phyloP scores from a whole-genome alignment of 192 early-diverging fungal species.

The Phycomyces blakesleeanus region DNA sequence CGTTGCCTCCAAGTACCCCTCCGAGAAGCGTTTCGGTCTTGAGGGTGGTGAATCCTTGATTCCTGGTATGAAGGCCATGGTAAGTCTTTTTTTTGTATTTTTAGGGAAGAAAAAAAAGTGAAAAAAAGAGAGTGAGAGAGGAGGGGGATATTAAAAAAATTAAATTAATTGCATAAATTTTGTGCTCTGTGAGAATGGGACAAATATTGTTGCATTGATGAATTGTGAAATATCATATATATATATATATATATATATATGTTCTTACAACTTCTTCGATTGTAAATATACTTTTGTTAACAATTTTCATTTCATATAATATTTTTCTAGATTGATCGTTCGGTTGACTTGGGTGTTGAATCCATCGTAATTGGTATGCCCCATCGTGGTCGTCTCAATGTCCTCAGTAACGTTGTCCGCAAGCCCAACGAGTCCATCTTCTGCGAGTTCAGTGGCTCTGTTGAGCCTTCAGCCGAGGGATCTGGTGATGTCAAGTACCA shows the following conservation, averaged over 20 bases:
- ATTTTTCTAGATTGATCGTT: slow-evolving; percentile 86
- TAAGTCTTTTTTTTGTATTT: slow-evolving; percentile 34
- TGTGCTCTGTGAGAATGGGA: too few species aligned
- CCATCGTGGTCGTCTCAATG: slow-evolving; percentile 97
- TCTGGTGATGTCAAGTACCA: slow-evolving; percentile 97
- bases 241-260: too few species aligned
- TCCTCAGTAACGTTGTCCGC: slow-evolving; percentile 97
- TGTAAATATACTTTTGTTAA: too few species aligned
- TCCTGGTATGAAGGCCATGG: slow-evolving; percentile 96
- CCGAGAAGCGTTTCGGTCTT: slow-evolving; percentile 96
- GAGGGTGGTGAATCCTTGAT: slow-evolving; percentile 97
- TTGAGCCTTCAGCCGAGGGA: slow-evolving; percentile 86
- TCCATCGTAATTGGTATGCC: slow-evolving; percentile 98
- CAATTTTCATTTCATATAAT: too few species aligned
- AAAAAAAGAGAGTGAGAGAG: too few species aligned
- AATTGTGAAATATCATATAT: too few species aligned
- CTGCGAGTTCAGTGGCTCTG: slow-evolving; percentile 90
- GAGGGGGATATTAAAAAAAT: too few species aligned
- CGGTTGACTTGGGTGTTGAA: slow-evolving; percentile 92
- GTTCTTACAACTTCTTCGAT: too few species aligned
- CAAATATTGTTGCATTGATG: too few species aligned
- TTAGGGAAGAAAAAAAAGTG: neutral
- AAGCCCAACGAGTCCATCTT: slow-evolving; percentile 99
- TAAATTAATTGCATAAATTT: too few species aligned
- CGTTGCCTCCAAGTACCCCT: slow-evolving; percentile 93